A percentile compares a stretch with the other conserved stretches of the same genome.
These are phyloP conservation scores for Carex cristatella DNA, from an alignment of 176 grass and related monocot species.

Conservation along the genomic window DNA sequence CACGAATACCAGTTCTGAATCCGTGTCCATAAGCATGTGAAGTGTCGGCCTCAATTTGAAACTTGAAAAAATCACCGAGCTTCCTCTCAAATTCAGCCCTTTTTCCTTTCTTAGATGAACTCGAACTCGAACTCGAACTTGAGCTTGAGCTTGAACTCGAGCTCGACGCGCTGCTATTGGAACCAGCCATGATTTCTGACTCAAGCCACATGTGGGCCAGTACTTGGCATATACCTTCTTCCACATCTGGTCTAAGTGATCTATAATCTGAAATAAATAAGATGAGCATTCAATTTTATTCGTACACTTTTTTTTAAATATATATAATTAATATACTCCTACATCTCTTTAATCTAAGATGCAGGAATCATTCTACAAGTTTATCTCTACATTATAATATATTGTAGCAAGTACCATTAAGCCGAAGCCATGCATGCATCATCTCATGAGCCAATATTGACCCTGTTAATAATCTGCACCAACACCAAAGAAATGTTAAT, in stretches of 20 bases:
- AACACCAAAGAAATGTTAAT: slow-evolving; percentile 20
- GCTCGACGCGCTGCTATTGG: slow-evolving; percentile 15
- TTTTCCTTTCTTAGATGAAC: slow-evolving; percentile 40
- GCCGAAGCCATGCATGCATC: slow-evolving; percentile 96
- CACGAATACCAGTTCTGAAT: slow-evolving; percentile 53
- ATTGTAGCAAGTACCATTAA: slow-evolving; percentile 51
- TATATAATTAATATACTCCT: background rate
- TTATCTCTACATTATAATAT: background rate
- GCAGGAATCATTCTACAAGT: background rate
- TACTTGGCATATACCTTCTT: slow-evolving; percentile 87
- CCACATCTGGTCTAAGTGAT: slow-evolving; percentile 54
- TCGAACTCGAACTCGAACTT: slow-evolving; percentile 30
- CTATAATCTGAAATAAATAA: slow-evolving; percentile 42
- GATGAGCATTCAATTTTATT: background rate
- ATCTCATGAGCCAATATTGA: slow-evolving; percentile 97
- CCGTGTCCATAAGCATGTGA: slow-evolving; percentile 61
- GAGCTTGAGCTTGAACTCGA: slow-evolving; percentile 32
- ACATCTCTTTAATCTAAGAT: background rate
- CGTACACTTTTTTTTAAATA: no score
- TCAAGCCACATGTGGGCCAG: slow-evolving; percentile 84
- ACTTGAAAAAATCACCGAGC: slow-evolving; percentile 67
- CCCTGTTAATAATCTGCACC: slow-evolving; percentile 74
- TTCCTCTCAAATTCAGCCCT: slow-evolving; percentile 61
- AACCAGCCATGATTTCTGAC: slow-evolving; percentile 63
- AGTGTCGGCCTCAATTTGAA: slow-evolving; percentile 54